Percentiles rank a stretch among this genome's conserved stretches.
Conservation (phyloP, 1,284 basidiomycete genomes). For the Cryptococcus sp. region DNA sequence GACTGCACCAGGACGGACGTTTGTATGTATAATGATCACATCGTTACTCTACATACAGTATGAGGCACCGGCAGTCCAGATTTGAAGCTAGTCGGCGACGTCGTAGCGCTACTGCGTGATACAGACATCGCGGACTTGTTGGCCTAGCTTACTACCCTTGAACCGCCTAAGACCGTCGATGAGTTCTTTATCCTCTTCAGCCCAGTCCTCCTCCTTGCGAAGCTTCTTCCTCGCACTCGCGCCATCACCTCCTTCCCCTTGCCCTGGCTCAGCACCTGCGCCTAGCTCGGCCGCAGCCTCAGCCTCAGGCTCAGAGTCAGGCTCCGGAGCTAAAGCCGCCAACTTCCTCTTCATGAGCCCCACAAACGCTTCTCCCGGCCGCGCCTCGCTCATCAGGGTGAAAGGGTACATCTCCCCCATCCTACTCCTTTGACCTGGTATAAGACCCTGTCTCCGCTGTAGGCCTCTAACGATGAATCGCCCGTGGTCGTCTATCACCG, state of each 20-base stretch:
- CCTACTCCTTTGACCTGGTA: conserved; percentile 25
- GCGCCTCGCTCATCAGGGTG: conserved; percentile 25
- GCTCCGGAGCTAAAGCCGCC: conserved; percentile 21
- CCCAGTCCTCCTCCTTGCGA: conserved; percentile 13
- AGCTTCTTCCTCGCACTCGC: not conserved
- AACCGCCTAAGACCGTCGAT: conserved; percentile 43
- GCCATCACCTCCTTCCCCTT: conserved; percentile 1
- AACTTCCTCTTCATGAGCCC: conserved; percentile 35
- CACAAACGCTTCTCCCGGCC: conserved; percentile 24
- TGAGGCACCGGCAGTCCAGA: not conserved
- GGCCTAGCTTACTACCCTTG: conserved; percentile 34
- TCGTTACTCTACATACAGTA: not conserved
- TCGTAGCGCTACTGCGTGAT: conserved; percentile 32
- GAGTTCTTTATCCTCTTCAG: conserved; percentile 40
- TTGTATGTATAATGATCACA: no score
- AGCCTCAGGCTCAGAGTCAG: not conserved
- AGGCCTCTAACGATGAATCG: conserved; percentile 44
- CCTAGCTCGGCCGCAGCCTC: not conserved
- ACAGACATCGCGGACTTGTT: conserved; percentile 43
- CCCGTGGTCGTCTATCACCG: conserved; percentile 38
- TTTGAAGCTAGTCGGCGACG: no score
- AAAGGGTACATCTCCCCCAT: conserved; percentile 47
- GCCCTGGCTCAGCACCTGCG: not conserved
- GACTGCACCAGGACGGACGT: no score
- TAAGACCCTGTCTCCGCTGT: conserved; percentile 37